Evolutionary conservation across 805 yeast genomes (phyloP).

Genomic region (Brettanomyces naardenensis): DNA sequence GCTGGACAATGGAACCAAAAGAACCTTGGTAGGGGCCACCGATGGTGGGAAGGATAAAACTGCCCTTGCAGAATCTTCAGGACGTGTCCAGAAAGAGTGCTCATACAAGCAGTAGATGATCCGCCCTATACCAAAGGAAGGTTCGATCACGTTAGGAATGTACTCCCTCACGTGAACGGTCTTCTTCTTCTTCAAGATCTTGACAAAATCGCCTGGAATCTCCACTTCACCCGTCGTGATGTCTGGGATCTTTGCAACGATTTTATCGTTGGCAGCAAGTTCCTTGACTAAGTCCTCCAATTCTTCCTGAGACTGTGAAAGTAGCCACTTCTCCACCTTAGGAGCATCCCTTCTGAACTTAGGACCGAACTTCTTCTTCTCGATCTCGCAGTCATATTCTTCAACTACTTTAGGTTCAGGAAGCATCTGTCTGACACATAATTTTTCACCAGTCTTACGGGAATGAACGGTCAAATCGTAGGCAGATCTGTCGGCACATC

Average conservation of each 20-base stretch:
- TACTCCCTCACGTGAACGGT: constrained; percentile 91
- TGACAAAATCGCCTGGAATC: constrained; percentile 62
- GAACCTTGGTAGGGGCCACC: constrained; percentile 96
- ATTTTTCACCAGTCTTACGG: constrained; percentile 88
- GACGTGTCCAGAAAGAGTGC: constrained; percentile 92
- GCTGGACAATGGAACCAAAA: constrained; percentile 88
- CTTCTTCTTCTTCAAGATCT: constrained; percentile 69
- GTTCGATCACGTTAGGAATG: constrained; percentile 97
- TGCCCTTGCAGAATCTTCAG: constrained; percentile 82
- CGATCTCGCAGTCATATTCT: constrained; percentile 74
- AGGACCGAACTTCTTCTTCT: constrained; percentile 96
- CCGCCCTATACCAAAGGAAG: constrained; percentile 98
- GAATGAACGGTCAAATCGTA: constrained; percentile 94
- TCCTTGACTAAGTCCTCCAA: constrained; percentile 69
- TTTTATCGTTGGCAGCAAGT: constrained; percentile 52
- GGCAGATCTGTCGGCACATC: constrained; percentile 99
- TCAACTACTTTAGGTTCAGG: constrained; percentile 80
- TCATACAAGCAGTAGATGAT: constrained; percentile 88
- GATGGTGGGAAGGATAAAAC: constrained; percentile 83
- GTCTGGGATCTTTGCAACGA: constrained; percentile 61
- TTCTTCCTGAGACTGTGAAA: constrained; percentile 74
- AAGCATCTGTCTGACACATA: constrained; percentile 87
- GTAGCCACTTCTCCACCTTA: constrained; percentile 74
- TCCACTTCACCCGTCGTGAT: constrained; percentile 48
- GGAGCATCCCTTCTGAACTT: constrained; percentile 96